Evolutionary conservation across 306 rosid species (phyloP).

Genomic region (Prunus kanzakura): DNA sequence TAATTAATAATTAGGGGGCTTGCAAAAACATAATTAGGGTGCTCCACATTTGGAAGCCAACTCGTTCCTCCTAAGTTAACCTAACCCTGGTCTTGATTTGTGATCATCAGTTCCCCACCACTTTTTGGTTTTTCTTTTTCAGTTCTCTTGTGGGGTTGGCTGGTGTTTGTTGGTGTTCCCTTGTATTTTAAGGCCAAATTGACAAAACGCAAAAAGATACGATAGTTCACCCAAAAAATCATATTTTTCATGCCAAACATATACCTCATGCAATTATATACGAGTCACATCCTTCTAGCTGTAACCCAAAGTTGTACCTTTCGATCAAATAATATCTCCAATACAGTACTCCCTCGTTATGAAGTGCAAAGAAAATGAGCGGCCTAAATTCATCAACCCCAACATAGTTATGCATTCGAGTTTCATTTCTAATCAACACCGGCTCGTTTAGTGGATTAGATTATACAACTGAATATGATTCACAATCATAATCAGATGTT

Average conservation of each 20-base stretch:
- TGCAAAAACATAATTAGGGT: background rate
- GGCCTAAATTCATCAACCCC: too few species aligned
- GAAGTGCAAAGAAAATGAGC: too few species aligned
- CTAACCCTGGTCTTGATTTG: background rate
- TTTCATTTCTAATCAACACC: accelerated
- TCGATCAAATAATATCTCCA: background rate
- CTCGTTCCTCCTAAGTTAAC: background rate
- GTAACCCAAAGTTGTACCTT: background rate
- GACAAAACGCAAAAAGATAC: background rate
- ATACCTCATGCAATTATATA: background rate
- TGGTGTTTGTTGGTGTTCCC: background rate
- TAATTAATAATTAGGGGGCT: background rate
- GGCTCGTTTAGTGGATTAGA: too few species aligned
- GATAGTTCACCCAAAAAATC: background rate
- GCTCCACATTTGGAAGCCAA: background rate
- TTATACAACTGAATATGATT: too few species aligned
- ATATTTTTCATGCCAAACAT: background rate
- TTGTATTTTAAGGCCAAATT: background rate
- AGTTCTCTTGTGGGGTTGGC: background rate
- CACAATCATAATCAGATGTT: too few species aligned
- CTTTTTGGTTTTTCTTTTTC: background rate
- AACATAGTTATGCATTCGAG: too few species aligned
- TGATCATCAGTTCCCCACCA: background rate
- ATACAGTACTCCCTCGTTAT: too few species aligned
- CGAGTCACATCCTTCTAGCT: background rate